A percentile compares a stretch with the other conserved stretches of the same genome.
Evolutionary conservation across 495 filamentous ascomycete genomes (phyloP).

Genomic region (Talaromyces thailandensis): DNA sequence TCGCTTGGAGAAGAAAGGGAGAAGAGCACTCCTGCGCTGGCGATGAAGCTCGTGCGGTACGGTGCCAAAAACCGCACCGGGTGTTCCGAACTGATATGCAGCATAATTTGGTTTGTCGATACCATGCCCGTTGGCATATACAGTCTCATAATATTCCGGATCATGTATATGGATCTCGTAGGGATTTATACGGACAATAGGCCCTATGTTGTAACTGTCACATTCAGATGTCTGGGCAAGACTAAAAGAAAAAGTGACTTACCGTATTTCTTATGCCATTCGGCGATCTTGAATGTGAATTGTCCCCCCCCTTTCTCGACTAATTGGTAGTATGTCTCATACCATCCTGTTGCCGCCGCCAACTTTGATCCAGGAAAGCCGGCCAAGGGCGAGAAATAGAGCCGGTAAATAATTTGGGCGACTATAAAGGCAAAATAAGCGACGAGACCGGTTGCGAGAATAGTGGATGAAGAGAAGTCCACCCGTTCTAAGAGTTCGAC

Average conservation of each 20-base stretch:
- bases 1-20: slow-evolving; percentile 38
- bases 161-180: slow-evolving; percentile 31
- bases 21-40: slow-evolving; percentile 19
- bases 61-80: slow-evolving; percentile 14
- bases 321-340: slow-evolving; percentile 13
- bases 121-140: slow-evolving; percentile 20
- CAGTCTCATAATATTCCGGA: slow-evolving; percentile 26
- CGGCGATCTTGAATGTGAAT: slow-evolving; percentile 10
- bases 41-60: slow-evolving; percentile 22
- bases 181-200: slow-evolving; percentile 27
- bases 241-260: not conserved
- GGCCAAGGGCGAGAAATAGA: slow-evolving; percentile 7
- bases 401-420: slow-evolving; percentile 7
- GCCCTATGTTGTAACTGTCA: not conserved
- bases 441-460: too few relatives aligned
- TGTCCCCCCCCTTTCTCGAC: slow-evolving; percentile 5
- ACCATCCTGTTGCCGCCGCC: slow-evolving; percentile 12
- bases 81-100: slow-evolving; percentile 12
- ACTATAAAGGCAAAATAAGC: not conserved
- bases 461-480: too few relatives aligned
- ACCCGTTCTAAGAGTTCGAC: too few relatives aligned
- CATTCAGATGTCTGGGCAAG: too few relatives aligned
- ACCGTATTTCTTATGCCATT: slow-evolving; percentile 13
- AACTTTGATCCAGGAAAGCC: slow-evolving; percentile 11
- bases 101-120: slow-evolving; percentile 20